Evolutionary conservation across 495 filamentous ascomycete species (phyloP).

Genomic region (Poronia punctata): DNA sequence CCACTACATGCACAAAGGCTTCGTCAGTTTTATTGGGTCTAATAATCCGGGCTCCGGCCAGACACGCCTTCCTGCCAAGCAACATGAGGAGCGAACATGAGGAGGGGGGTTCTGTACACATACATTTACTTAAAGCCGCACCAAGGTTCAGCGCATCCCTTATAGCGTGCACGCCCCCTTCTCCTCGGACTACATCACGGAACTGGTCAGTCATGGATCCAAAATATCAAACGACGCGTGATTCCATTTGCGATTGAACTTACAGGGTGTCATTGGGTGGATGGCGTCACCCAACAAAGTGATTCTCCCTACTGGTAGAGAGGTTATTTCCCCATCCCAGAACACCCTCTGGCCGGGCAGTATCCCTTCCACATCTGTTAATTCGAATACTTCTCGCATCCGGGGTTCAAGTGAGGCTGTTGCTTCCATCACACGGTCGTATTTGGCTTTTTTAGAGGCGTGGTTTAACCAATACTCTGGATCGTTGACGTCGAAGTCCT

Average conservation of each 20-base stretch:
- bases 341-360: slow-evolving; percentile 2
- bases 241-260: slow-evolving; percentile 20
- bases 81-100: too few relatives aligned
- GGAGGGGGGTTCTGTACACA: neutral
- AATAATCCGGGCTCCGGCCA: too few relatives aligned
- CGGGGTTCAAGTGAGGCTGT: slow-evolving; percentile 10
- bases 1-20: too few relatives aligned
- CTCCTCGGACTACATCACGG: slow-evolving; percentile 33
- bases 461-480: slow-evolving; percentile 21
- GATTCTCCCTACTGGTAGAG: slow-evolving; percentile 31
- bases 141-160: slow-evolving; percentile 30
- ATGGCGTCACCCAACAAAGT: slow-evolving; percentile 54
- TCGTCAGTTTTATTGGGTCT: too few relatives aligned
- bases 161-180: slow-evolving; percentile 39
- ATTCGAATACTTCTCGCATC: slow-evolving; percentile 17
- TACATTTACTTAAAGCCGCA: slow-evolving; percentile 13
- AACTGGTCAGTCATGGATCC: neutral
- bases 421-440: slow-evolving; percentile 11
- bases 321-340: slow-evolving; percentile 13
- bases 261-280: slow-evolving; percentile 59
- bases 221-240: neutral
- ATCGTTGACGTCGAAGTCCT: slow-evolving; percentile 9
- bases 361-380: slow-evolving; percentile 10
- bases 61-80: too few relatives aligned
- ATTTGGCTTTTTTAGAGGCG: slow-evolving; percentile 13